Base-by-base conservation (phyloP, 768 basidiomycete genomes). In the Suillus discolor region DNA sequence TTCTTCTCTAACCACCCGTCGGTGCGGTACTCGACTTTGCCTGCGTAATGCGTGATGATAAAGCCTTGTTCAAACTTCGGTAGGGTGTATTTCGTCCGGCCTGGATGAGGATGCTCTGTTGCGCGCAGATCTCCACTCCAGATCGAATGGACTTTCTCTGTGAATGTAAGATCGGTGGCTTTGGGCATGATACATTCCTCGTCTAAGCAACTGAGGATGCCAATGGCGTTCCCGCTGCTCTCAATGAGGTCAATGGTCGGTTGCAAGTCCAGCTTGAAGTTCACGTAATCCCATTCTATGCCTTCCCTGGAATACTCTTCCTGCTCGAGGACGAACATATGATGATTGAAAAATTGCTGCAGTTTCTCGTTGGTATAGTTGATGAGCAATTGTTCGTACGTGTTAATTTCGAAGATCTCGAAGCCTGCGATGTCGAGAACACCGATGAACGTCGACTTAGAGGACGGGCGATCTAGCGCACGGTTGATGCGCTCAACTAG, bases 151-250 rank as follows among this genome's bases (percentile, higher is more conserved):
- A 98, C 85, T 77, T 98, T 99, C 79, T 94, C 87, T 39, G 95
- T 94, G 80, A 99, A 99, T 0, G 96, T 98, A 51, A 87, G 79
- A 76, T 99, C 97, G 15, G 92, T 94, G 4, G 97, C 97, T 75
- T 94, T 95, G n/a, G 97, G 97, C 97, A 99, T 99, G 77, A 99
- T 99, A 75, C 97, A 99, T 69, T 98, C 97, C 74, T 99, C 97
- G 75, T 99, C 97, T 42, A 99, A 80, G 71, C 92, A 90, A 67
- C 94, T 93, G 54, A 99, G 84, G 66, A 99, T 91, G 62, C 97
- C 97, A 68, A 98, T 95, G 0, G 82, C 81, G 23, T 79, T 81
- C 16, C 86, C 83, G 61, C 84, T 87, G 20, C 92, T 87, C 78
- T 99, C 97, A 71, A 99, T 99, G 61, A 99, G 88, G 74, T 99